Evolutionary conservation across 2,329 filamentous ascomycete species (phyloP), one percentile per base, ranked within the genome.

Genomic region (Botryotinia narcissicola): DNA sequence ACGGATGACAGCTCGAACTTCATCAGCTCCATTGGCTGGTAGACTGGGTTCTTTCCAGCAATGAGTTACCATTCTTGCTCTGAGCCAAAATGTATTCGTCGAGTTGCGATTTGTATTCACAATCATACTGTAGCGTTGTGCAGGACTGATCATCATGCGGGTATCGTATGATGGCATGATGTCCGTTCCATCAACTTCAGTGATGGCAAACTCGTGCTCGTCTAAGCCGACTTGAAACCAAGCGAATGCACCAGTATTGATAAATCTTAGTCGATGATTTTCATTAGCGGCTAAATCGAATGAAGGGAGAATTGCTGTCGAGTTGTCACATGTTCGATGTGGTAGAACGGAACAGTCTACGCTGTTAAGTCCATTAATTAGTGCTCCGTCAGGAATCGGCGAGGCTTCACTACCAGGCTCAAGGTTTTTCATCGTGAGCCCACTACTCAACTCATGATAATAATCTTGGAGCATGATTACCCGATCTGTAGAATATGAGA

Each of bases 201-300:
- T 89, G 63, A 94, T 83, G 48, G 83, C 84, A 80, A 92, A 89
- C 18, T 83, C 84, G 76, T 93, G 92, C 68, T 88, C 87, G 76
- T 94, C 92, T 63, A 93, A 85, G 79, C 89, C 89, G 42, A 94
- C 86, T 78, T 93, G 91, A 75, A 93, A 92, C 79, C 90, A 89
- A 2, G 91, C 90, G 78, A 93, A 92, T 0, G 89, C 90, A 18
- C 90, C 92, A 14, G 91, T 87, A 75, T 94, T 93, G 75, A 92
- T 84, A 76, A 94, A 85, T 22, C 91, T 88, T 67, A 94, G 82
- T 61, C 90, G 87, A 76, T 94, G 92, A 1, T 85, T 86, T 68
- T 87, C 85, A 2, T 87, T 86, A 2, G 86, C 84, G n/a, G 85
- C 79, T 7, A 90, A 81, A 32, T 85, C 81, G 10, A 89, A 79